Conservation (phyloP, 2,329 filamentous ascomycete species). For the Stagonosporopsis chrysanthemi region DNA sequence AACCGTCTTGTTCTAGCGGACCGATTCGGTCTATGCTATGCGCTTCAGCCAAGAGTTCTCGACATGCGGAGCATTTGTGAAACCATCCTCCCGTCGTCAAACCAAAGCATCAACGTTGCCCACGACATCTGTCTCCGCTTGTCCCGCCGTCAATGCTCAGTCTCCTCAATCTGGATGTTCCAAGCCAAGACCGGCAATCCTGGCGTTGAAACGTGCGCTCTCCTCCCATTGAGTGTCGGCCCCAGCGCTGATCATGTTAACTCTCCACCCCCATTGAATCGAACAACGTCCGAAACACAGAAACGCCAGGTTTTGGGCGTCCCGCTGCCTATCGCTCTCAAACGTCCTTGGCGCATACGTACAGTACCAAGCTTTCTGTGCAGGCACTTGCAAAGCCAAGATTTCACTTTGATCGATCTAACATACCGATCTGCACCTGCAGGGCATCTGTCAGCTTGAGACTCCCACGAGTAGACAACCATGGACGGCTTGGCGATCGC, state of each 20-base stretch:
- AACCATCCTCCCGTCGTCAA: neutral
- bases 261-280: neutral
- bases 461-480: neutral
- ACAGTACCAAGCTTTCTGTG: conserved; percentile 5
- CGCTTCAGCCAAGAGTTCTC: conserved; percentile 5
- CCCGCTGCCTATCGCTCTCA: neutral
- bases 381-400: conserved; percentile 4
- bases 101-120: neutral
- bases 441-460: neutral
- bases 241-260: neutral
- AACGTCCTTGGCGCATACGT: conserved; percentile 3
- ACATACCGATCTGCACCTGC: conserved; percentile 3
- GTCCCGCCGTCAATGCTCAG: neutral
- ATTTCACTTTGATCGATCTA: conserved; percentile 9
- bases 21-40: neutral
- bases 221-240: conserved; percentile 4
- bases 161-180: conserved; percentile 4
- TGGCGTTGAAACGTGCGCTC: conserved; percentile 10
- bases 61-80: conserved; percentile 5
- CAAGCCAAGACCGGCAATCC: conserved; percentile 8
- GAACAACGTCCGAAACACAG: neutral
- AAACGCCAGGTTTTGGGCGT: neutral
- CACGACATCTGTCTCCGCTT: neutral
- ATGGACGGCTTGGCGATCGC: conserved; percentile 6
- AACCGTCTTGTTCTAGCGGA: neutral